phyloP scores from a whole-genome alignment of 2,329 filamentous ascomycete species.

The Calonectria montana region DNA sequence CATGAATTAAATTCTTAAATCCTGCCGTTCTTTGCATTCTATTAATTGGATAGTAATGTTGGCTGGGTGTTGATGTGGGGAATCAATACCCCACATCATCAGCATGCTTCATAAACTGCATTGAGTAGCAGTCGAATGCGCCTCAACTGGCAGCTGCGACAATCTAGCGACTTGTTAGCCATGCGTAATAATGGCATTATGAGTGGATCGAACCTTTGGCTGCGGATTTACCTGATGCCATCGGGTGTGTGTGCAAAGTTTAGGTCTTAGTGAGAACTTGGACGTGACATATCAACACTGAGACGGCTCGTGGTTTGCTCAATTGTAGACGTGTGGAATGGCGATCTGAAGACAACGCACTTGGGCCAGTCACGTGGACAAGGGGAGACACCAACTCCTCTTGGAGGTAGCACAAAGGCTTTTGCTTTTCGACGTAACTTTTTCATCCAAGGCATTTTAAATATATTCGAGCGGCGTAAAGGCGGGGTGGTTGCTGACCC shows the following conservation, averaged over 20 bases:
- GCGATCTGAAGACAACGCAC: neutral
- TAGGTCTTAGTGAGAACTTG: neutral
- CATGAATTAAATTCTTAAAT: too few relatives aligned
- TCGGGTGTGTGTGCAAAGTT: neutral
- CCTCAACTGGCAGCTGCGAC: neutral
- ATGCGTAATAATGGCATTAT: neutral
- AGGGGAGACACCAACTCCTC: too few relatives aligned
- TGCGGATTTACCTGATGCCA: neutral
- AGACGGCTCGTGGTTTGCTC: neutral
- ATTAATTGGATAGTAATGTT: neutral
- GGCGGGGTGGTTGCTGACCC: too few relatives aligned
- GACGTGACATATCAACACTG: neutral
- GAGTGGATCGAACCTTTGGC: neutral
- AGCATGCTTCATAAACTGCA: too few relatives aligned
- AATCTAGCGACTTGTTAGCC: neutral
- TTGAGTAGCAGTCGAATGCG: neutral
- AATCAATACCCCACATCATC: neutral
- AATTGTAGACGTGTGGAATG: neutral
- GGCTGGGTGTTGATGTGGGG: neutral
- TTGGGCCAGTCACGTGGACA: neutral
- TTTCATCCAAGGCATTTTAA: too few relatives aligned
- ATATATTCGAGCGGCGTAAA: too few relatives aligned
- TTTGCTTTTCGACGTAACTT: too few relatives aligned
- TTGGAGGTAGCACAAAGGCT: too few relatives aligned
- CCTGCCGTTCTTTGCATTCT: too few relatives aligned